These are phyloP conservation scores for Cercophora samala DNA, from an alignment of 495 filamentous ascomycete genomes.

Conservation along the genomic window DNA sequence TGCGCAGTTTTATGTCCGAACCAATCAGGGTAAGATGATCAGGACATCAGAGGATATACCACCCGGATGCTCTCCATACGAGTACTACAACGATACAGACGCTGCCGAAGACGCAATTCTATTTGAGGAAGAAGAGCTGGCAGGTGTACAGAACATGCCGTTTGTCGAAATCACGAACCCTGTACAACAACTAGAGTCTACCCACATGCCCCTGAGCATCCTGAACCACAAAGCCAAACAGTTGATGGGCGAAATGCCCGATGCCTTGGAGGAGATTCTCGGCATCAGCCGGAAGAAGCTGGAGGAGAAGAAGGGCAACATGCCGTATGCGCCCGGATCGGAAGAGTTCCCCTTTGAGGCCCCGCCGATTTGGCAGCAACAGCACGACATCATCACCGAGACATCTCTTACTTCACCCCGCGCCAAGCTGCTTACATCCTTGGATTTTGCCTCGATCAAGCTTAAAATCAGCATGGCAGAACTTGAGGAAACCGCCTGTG, in stretches of 20 bases:
- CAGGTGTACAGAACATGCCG: slow-evolving; percentile 30
- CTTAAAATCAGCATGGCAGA: slow-evolving; percentile 10
- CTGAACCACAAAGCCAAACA: slow-evolving; percentile 13
- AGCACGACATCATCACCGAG: slow-evolving; percentile 9
- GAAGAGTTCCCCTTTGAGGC: slow-evolving; percentile 14
- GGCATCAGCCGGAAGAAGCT: neutral
- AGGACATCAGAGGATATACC: slow-evolving; percentile 16
- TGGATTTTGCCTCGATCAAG: slow-evolving; percentile 14
- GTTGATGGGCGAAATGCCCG: neutral
- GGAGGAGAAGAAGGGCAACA: neutral
- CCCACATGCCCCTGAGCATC: slow-evolving; percentile 23
- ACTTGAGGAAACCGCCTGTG: slow-evolving; percentile 7
- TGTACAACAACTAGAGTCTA: slow-evolving; percentile 35
- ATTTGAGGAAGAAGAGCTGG: slow-evolving; percentile 41
- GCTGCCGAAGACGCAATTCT: slow-evolving; percentile 45
- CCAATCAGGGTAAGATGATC: slow-evolving; percentile 18
- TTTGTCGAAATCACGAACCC: slow-evolving; percentile 39
- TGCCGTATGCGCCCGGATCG: slow-evolving; percentile 5
- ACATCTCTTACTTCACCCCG: neutral
- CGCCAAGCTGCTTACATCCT: slow-evolving; percentile 6
- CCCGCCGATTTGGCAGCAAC: slow-evolving; percentile 19
- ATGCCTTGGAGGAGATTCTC: neutral
- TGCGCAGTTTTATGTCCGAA: slow-evolving; percentile 26
- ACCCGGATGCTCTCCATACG: slow-evolving; percentile 18
- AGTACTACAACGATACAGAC: slow-evolving; percentile 47